These are phyloP conservation scores for Lentinula edodes DNA, from an alignment of 768 basidiomycete species.

Conservation along the genomic window DNA sequence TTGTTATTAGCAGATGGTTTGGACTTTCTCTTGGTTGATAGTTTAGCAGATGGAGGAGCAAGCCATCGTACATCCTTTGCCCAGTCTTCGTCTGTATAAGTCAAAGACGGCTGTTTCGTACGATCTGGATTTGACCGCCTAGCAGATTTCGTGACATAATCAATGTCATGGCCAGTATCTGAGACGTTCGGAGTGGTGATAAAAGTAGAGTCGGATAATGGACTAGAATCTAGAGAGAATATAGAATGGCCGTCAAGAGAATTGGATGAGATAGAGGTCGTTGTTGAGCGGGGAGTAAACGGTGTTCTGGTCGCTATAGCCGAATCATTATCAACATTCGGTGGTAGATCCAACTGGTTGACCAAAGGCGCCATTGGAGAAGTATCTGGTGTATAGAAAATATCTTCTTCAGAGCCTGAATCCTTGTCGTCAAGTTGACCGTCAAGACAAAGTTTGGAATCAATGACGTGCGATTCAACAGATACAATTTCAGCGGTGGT, in stretches of 20 bases:
- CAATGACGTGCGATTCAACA: slow-evolving; percentile 15
- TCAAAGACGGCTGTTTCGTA: slow-evolving; percentile 18
- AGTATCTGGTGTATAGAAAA: slow-evolving; percentile 60
- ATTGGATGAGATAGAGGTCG: slow-evolving; percentile 28
- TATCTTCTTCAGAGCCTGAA: slow-evolving; percentile 32
- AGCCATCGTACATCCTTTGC: slow-evolving; percentile 66
- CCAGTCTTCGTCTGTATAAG: slow-evolving; percentile 58
- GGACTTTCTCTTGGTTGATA: background rate
- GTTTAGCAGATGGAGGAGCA: slow-evolving; percentile 13
- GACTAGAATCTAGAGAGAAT: slow-evolving; percentile 25
- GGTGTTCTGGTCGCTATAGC: slow-evolving; percentile 16
- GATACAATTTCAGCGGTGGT: slow-evolving; percentile 7
- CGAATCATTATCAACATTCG: slow-evolving; percentile 9
- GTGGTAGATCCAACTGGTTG: slow-evolving; percentile 16
- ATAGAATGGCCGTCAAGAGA: slow-evolving; percentile 36
- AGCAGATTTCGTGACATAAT: slow-evolving; percentile 5
- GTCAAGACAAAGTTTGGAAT: background rate
- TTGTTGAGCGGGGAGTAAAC: slow-evolving; percentile 21
- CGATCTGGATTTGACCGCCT: slow-evolving; percentile 12
- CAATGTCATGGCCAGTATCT: slow-evolving; percentile 19
- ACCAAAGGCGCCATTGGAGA: slow-evolving; percentile 37
- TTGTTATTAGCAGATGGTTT: background rate
- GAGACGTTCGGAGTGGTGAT: slow-evolving; percentile 28
- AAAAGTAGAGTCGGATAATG: slow-evolving; percentile 30
- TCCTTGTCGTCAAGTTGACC: slow-evolving; percentile 11